Evolutionary conservation across 208 protist genomes (phyloP), one percentile per base, ranked within the genome.

Genomic region (Naegleria lovaniensis): DNA sequence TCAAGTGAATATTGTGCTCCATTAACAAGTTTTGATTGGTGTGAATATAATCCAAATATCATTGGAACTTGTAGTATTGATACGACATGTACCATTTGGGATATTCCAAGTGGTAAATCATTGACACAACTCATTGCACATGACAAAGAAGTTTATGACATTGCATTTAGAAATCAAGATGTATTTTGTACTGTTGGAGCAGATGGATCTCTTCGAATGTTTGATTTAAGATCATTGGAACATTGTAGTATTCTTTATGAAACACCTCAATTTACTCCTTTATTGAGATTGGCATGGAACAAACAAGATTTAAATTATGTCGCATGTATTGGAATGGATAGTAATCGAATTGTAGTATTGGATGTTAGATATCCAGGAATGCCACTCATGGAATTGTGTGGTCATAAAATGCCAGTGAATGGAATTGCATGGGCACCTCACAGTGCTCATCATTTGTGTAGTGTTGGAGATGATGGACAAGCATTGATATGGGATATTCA

Each of bases 141-240:
- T 94, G 99, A 99, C 94, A 99, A 99, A 93, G 99, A 99, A 92
- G 99, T 99, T 11, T 99, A 98, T 92, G 99, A 99, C 93, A 98
- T 99, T 55, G 98, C 98, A 25, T 99, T 99, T 93, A 93, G 94
- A 83, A 95, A 96, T 0, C 94, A 95, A 0, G 93, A 99, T 90
- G 96, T 98, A 29, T 99, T 99, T 94, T 97, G 97, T 11, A 98
- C 97, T 52, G 98, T 98, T 59, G 97, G 98, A 79, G 98, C 98
- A n/a, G 98, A 99, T 91, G 98, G 98, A 67, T 99, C 98, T 15
- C 94, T 99, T 0, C 96, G 98, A 86, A 95, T 99, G 92, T 99
- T 99, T 94, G 98, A 99, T 93, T 93, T 99, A 67, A 93, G 98
- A 67, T 94, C 94, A 91, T 96, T 99, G 90, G 98, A 99, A 89